A percentile compares a stretch with the other conserved stretches of the same genome.
Evolutionary conservation across 257 asterid genomes (phyloP).

Genomic region (Fraxinus quadrangulata): DNA sequence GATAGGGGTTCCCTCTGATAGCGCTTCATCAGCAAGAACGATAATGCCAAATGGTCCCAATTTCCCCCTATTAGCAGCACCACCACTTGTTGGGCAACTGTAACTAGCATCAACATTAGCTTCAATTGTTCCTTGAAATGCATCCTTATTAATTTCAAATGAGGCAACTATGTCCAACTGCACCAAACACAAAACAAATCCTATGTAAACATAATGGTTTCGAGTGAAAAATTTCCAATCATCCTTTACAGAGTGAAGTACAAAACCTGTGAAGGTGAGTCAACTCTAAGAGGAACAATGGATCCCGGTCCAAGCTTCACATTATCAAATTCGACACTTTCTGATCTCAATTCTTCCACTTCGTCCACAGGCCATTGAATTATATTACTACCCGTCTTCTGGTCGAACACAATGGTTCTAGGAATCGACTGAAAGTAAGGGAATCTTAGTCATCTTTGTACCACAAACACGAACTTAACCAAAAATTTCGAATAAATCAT

Average conservation of each 20-base stretch:
- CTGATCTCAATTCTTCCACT: constrained; percentile 68
- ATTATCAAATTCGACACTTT: constrained; percentile 40
- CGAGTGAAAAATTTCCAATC: not conserved
- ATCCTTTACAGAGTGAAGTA: not conserved
- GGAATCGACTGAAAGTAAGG: constrained; percentile 59
- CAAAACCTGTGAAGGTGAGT: constrained; percentile 63
- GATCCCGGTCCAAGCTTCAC: constrained; percentile 74
- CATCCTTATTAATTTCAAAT: constrained; percentile 50
- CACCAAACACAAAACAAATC: constrained; percentile 16
- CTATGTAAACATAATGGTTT: constrained; percentile 4
- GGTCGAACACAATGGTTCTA: constrained; percentile 64
- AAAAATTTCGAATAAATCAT: too few relatives aligned
- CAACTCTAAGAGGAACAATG: constrained; percentile 49
- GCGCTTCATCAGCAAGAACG: constrained; percentile 54
- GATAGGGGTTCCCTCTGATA: constrained; percentile 66
- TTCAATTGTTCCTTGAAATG: constrained; percentile 33
- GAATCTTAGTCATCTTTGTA: not conserved
- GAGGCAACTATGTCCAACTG: constrained; percentile 71
- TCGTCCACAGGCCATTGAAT: constrained; percentile 90
- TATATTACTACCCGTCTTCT: constrained; percentile 54
- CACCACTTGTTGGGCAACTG: constrained; percentile 68
- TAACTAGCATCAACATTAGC: constrained; percentile 33
- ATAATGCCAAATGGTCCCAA: constrained; percentile 86
- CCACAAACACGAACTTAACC: too few relatives aligned
- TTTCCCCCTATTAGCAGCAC: constrained; percentile 60